Evolutionary conservation across 768 basidiomycete genomes (phyloP).

Genomic region (Boletus barrowsii): DNA sequence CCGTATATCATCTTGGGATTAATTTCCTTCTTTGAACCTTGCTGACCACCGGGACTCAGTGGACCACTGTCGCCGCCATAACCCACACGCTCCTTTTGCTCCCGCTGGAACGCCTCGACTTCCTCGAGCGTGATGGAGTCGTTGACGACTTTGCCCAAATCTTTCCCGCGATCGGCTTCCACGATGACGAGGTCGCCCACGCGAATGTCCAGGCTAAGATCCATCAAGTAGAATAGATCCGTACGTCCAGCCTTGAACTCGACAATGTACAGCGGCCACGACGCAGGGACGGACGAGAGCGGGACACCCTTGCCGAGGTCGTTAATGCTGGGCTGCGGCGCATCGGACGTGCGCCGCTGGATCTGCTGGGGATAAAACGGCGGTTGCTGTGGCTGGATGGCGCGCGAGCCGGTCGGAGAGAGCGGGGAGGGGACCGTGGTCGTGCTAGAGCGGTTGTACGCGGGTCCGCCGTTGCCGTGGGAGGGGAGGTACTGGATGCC

Average conservation of each 20-base stretch:
- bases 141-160: constrained; percentile 89
- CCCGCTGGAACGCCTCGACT: constrained; percentile 86
- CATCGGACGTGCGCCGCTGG: constrained; percentile 42
- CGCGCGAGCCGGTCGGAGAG: constrained; percentile 43
- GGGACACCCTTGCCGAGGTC: constrained; percentile 90
- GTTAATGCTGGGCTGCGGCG: constrained; percentile 31
- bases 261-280: constrained; percentile 92
- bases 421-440: constrained; percentile 50
- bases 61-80: constrained; percentile 39
- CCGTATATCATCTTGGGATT: constrained; percentile 96
- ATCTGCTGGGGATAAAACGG: constrained; percentile 31
- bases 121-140: constrained; percentile 87
- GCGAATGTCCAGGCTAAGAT: constrained; percentile 60
- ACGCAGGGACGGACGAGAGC: constrained; percentile 73
- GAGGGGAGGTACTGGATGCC: constrained; percentile 57
- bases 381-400: constrained; percentile 29
- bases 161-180: constrained; percentile 92
- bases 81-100: constrained; percentile 60
- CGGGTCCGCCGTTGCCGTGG: constrained; percentile 27
- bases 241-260: constrained; percentile 97
- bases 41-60: constrained; percentile 46
- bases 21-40: constrained; percentile 78
- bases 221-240: constrained; percentile 89
- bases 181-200: constrained; percentile 94
- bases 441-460: constrained; percentile 38